Percentiles rank a stretch among this genome's conserved stretches.
phyloP scores from a whole-genome alignment of 108 stramenopile genomes.

The Craspedostauros australis region DNA sequence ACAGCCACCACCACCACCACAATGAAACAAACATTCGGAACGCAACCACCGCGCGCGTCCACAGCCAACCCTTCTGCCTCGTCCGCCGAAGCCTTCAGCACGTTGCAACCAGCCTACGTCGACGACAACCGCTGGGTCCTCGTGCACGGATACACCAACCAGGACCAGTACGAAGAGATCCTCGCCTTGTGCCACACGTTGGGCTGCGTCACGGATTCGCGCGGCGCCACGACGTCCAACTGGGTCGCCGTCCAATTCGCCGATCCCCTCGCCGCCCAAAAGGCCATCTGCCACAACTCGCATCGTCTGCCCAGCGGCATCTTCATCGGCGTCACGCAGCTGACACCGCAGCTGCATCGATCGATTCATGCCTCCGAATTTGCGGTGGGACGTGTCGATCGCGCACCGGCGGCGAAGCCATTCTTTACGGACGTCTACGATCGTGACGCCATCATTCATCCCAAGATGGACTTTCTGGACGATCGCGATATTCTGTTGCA shows the following conservation, averaged over 20 bases:
- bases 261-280: constrained; percentile 10
- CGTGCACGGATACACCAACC: constrained; percentile 11
- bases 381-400: too few relatives aligned
- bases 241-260: constrained; percentile 25
- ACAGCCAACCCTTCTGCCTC: too few relatives aligned
- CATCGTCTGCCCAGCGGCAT: neutral
- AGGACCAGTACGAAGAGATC: constrained; percentile 3
- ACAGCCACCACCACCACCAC: too few relatives aligned
- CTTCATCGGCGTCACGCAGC: constrained; percentile 10
- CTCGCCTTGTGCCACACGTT: constrained; percentile 6
- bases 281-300: constrained; percentile 18
- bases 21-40: too few relatives aligned
- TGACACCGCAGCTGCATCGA: too few relatives aligned
- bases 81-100: neutral
- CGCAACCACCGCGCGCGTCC: too few relatives aligned
- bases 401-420: too few relatives aligned
- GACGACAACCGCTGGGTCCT: constrained; percentile 11
- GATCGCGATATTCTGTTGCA: too few relatives aligned
- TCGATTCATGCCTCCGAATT: too few relatives aligned
- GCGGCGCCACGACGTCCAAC: constrained; percentile 2
- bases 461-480: too few relatives aligned
- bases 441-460: too few relatives aligned
- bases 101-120: neutral
- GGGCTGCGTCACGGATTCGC: constrained; percentile 2
- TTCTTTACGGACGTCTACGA: too few relatives aligned